Conservation (phyloP, 768 basidiomycete genomes). For the Phanerochaete sordida region DNA sequence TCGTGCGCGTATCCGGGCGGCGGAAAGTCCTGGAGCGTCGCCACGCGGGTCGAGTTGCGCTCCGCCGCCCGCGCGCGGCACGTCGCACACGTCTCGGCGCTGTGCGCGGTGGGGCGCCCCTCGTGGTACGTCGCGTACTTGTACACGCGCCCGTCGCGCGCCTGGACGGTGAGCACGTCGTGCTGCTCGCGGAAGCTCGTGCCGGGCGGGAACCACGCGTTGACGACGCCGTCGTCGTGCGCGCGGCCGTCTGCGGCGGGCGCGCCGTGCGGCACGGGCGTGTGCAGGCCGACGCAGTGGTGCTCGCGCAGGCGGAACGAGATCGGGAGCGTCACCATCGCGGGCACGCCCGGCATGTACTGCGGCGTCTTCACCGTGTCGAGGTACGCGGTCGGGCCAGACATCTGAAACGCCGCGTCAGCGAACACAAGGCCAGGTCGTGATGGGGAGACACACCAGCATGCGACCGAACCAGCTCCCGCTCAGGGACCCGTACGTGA, state of each 20-base stretch:
- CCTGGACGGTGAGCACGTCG: conserved; percentile 4
- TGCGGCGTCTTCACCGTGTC: conserved; percentile 20
- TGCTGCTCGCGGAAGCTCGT: not conserved
- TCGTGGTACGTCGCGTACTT: conserved; percentile 40
- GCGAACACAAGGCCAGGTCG: conserved; percentile 2
- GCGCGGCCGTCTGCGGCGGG: not conserved
- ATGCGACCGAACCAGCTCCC: conserved; percentile 66
- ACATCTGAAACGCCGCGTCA: conserved; percentile 24
- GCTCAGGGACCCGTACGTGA: conserved; percentile 47
- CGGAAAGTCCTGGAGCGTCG: not conserved
- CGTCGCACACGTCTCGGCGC: conserved; percentile 32
- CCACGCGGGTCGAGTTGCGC: not conserved
- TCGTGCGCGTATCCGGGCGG: not conserved
- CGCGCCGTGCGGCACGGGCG: conserved; percentile 24
- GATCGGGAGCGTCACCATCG: conserved; percentile 43
- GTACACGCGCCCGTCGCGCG: not conserved
- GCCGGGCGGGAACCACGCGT: conserved; percentile 37
- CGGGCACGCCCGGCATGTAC: conserved; percentile 24
- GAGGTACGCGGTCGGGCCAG: conserved; percentile 27
- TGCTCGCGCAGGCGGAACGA: conserved; percentile 60
- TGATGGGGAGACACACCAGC: conserved; percentile 39
- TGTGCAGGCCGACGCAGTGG: conserved; percentile 41
- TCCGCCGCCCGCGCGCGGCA: not conserved
- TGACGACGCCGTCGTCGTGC: conserved; percentile 34
- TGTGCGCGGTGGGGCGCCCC: conserved; percentile 38